Base-by-base conservation (phyloP, 169 alveolate genomes). In the Cryptosporidium xiaoi region DNA sequence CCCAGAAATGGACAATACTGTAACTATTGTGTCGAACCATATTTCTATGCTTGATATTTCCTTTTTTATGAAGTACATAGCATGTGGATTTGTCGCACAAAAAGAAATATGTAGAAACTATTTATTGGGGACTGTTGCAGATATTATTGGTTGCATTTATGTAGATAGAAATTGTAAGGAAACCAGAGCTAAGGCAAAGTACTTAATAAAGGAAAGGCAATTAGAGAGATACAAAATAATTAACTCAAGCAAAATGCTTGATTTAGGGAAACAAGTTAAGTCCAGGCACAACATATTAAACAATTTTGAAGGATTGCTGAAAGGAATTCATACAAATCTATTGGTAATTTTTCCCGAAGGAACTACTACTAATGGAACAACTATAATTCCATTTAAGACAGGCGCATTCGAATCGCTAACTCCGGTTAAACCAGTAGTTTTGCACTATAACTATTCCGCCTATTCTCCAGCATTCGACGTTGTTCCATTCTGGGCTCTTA, bases 331-430 rank as follows among this genome's bases (percentile, higher is more conserved):
- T 58, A 69, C 40, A 31, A 51, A 65, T 24, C 87, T 92, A 18
- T 69, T 93, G 16, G 83, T 82, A n/a, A 44, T 93, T 1, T 93
- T 95, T 65, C 95, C 96, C 12, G 97, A 95, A 84, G 97, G 96
- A 44, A 92, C 94, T 0, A 93, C 96, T n/a, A 69, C 95, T 10
- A 93, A 92, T 77, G 95, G 95, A 13, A 83, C 69, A 31, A 77
- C 83, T 60, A 65, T 93, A 16, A 34, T 92, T 15, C 89, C 69
- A 40, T 94, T 94, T 82, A 93, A 93, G 71, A 91, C 55, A 89
- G 97, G 97, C 27, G 96, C 94, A 13, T 94, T 94, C 85, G 65
- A 66, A n/a, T 77, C 92, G 13, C 82, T 83, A 15, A 40, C 89
- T 0, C 93, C 95, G 1, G 89, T 94, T 31, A 85, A 66, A 31